phyloP scores from a whole-genome alignment of 768 basidiomycete genomes.

The Rhodotorula paludigena region DNA sequence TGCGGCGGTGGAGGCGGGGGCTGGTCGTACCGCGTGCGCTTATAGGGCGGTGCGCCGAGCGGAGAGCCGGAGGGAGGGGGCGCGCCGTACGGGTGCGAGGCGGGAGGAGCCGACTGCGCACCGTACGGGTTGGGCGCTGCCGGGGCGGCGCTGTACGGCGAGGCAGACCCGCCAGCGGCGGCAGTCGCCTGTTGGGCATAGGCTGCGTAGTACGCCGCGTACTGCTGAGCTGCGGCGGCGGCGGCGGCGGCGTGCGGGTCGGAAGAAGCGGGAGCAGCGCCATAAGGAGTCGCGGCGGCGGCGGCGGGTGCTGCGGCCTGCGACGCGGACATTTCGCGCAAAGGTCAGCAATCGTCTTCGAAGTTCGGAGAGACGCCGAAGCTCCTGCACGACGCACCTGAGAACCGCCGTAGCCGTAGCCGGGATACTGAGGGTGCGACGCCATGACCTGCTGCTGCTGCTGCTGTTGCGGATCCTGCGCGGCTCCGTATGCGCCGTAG shows the following conservation, averaged over 20 bases:
- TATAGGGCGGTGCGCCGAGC: slow-evolving; percentile 49
- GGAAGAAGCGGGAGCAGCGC: background rate
- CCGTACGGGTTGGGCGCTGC: slow-evolving; percentile 57
- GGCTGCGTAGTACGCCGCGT: slow-evolving; percentile 33
- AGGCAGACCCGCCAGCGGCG: background rate
- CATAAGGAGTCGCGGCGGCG: background rate
- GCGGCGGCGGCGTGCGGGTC: background rate
- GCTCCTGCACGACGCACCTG: slow-evolving; percentile 17
- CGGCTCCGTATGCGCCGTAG: slow-evolving; percentile 73
- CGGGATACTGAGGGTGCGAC: slow-evolving; percentile 41
- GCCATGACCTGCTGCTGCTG: slow-evolving; percentile 11
- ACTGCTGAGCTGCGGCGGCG: slow-evolving; percentile 21
- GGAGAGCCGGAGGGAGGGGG: slow-evolving; percentile 51
- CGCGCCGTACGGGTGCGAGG: slow-evolving; percentile 51
- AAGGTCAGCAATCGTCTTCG: no score
- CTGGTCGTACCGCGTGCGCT: slow-evolving; percentile 56
- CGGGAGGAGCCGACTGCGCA: slow-evolving; percentile 19
- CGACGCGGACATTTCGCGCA: no score
- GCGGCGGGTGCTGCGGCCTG: slow-evolving; percentile 39
- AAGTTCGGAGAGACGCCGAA: no score
- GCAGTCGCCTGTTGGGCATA: slow-evolving; percentile 23
- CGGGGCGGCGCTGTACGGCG: slow-evolving; percentile 46
- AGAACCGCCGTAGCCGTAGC: slow-evolving; percentile 40
- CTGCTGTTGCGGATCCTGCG: no score
- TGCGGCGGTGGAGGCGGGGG: slow-evolving; percentile 57